A percentile compares a stretch with the other conserved stretches of the same genome.
phyloP scores from a whole-genome alignment of 306 rosid genomes.

The Chamaecrista fasciculata region DNA sequence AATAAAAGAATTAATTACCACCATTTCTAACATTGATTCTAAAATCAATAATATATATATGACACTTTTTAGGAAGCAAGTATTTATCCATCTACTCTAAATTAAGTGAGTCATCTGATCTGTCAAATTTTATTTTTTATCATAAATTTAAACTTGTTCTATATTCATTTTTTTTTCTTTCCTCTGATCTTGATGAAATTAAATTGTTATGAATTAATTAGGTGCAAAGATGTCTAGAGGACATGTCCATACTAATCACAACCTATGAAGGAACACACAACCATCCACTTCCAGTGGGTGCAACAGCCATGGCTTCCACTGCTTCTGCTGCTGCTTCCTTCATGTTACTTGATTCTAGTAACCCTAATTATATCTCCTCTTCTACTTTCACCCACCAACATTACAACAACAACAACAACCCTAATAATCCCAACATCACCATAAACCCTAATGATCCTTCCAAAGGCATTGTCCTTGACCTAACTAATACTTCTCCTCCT shows the following conservation, averaged over 20 bases:
- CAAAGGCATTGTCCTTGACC: constrained; percentile 71
- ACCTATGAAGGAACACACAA: constrained; percentile 97
- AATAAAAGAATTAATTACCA: no score
- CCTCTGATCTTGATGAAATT: no score
- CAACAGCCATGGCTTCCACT: constrained; percentile 89
- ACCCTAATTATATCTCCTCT: constrained; percentile 32
- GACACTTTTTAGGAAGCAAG: no score
- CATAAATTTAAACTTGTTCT: neutral
- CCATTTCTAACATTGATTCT: no score
- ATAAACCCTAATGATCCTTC: constrained; percentile 62
- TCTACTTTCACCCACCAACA: constrained; percentile 46
- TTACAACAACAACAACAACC: no score
- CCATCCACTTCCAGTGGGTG: constrained; percentile 93
- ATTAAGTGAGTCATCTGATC: no score
- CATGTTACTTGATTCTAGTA: constrained; percentile 52
- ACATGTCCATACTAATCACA: constrained; percentile 93
- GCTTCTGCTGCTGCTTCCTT: constrained; percentile 55
- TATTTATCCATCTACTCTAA: no score
- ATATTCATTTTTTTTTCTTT: neutral
- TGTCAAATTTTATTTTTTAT: no score
- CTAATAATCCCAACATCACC: constrained; percentile 23
- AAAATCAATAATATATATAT: no score
- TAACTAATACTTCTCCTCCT: no score
- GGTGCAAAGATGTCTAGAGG: constrained; percentile 98
- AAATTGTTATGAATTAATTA: no score